A percentile compares a stretch with the other conserved stretches of the same genome.
Evolutionary conservation across 768 basidiomycete genomes (phyloP).

Genomic region (Neoboletus magnificus): DNA sequence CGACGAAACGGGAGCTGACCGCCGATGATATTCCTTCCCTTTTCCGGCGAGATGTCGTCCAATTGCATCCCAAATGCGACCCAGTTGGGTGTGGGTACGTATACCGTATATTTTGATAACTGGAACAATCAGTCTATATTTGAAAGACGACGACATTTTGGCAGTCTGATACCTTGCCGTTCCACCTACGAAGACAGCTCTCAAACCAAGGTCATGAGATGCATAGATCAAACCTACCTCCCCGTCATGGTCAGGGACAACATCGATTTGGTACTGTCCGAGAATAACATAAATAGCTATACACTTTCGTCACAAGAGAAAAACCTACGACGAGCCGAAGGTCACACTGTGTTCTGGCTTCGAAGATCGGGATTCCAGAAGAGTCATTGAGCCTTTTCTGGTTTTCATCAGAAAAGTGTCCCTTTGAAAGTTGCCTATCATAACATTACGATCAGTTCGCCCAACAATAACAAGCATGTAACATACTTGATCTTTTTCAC

Average conservation of each 20-base stretch:
- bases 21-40: conserved; percentile 60
- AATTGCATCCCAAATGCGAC: conserved; percentile 47
- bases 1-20: conserved; percentile 15
- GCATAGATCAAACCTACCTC: no score
- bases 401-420: conserved; percentile 67
- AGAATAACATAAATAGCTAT: no score
- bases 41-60: conserved; percentile 39
- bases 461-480: neutral
- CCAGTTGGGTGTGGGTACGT: conserved; percentile 46
- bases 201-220: no score
- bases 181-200: no score
- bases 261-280: no score
- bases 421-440: conserved; percentile 62
- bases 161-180: no score
- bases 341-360: no score
- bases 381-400: conserved; percentile 55
- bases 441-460: neutral
- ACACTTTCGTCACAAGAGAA: no score
- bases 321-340: no score
- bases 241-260: no score
- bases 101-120: no score
- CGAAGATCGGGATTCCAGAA: conserved; percentile 49
- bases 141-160: neutral
- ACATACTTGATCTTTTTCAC: conserved; percentile 67
- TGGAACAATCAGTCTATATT: neutral